Percentiles rank a stretch among this genome's conserved stretches.
phyloP scores from a whole-genome alignment of 805 yeast species.

The Candida caryicola region DNA sequence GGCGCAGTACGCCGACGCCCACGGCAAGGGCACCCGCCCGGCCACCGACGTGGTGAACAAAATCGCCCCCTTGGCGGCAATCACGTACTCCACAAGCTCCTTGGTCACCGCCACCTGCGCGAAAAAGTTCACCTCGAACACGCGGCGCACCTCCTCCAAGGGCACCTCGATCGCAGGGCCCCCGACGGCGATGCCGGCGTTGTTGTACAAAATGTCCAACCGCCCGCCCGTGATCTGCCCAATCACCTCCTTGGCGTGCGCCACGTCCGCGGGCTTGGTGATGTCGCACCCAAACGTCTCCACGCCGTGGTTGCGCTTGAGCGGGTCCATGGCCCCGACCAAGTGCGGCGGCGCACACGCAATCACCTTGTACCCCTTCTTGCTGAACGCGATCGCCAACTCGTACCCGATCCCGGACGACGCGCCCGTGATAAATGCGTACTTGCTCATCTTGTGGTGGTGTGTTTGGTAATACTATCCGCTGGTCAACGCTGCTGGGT shows the following conservation, averaged over 20 bases:
- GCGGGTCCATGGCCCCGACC: conserved; percentile 14
- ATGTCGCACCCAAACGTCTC: conserved; percentile 35
- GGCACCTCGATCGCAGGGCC: conserved; percentile 34
- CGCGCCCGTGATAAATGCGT: conserved; percentile 25
- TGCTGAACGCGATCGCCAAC: conserved; percentile 19
- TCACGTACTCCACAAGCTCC: conserved; percentile 27
- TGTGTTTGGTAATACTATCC: not conserved
- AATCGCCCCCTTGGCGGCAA: conserved; percentile 33
- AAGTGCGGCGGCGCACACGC: conserved; percentile 17
- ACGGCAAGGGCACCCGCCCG: conserved; percentile 30
- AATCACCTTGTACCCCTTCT: conserved; percentile 18
- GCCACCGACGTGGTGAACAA: conserved; percentile 39
- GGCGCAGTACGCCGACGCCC: conserved; percentile 31
- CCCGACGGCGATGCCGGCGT: conserved; percentile 36
- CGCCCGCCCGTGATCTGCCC: conserved; percentile 27
- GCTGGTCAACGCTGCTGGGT: not conserved
- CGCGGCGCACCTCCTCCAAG: conserved; percentile 18
- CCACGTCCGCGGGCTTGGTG: conserved; percentile 27
- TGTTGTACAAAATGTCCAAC: conserved; percentile 39
- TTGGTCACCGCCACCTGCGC: conserved; percentile 38
- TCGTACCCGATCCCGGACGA: conserved; percentile 25
- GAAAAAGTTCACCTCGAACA: conserved; percentile 36
- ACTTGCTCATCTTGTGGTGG: conserved; percentile 6
- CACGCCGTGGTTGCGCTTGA: conserved; percentile 21
- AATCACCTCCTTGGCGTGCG: conserved; percentile 19